Conservation (phyloP, 257 asterid species). For the Gentiana straminea region DNA sequence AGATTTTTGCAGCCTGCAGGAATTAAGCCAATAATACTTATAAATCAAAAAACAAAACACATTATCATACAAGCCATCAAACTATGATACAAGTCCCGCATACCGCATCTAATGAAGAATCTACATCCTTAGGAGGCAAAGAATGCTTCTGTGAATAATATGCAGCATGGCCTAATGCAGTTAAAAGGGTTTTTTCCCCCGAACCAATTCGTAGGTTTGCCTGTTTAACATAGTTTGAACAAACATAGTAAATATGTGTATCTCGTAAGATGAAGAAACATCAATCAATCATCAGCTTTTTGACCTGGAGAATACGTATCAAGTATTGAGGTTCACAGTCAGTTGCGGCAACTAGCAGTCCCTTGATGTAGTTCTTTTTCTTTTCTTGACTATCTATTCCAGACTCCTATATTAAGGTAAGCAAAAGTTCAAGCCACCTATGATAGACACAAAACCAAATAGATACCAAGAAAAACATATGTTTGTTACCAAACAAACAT, state of each 20-base stretch:
- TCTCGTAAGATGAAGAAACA: constrained; percentile 6
- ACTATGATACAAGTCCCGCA: constrained; percentile 5
- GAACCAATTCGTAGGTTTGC: constrained; percentile 80
- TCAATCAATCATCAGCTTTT: constrained; percentile 2
- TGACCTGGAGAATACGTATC: constrained; percentile 94
- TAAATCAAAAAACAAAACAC: neutral
- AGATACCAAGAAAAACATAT: too few species aligned
- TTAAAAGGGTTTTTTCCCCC: constrained; percentile 85
- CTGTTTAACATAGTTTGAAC: constrained; percentile 41
- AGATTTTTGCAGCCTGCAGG: constrained; percentile 76
- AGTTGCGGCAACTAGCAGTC: constrained; percentile 82
- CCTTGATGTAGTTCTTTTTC: constrained; percentile 81
- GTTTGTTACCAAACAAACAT: too few species aligned
- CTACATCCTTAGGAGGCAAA: constrained; percentile 39
- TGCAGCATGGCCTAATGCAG: constrained; percentile 79
- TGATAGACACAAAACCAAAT: constrained; percentile 3
- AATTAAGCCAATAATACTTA: constrained; percentile 11
- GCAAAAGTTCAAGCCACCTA: constrained; percentile 11
- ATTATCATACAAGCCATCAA: too few species aligned
- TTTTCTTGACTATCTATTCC: constrained; percentile 92
- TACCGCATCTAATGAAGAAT: constrained; percentile 73
- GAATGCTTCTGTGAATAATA: constrained; percentile 62
- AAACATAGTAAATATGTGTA: constrained; percentile 18
- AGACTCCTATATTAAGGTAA: constrained; percentile 52
- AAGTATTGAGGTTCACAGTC: constrained; percentile 95